Base-by-base conservation (phyloP, 23 red algal species). In the Gracilaria domingensis region DNA sequence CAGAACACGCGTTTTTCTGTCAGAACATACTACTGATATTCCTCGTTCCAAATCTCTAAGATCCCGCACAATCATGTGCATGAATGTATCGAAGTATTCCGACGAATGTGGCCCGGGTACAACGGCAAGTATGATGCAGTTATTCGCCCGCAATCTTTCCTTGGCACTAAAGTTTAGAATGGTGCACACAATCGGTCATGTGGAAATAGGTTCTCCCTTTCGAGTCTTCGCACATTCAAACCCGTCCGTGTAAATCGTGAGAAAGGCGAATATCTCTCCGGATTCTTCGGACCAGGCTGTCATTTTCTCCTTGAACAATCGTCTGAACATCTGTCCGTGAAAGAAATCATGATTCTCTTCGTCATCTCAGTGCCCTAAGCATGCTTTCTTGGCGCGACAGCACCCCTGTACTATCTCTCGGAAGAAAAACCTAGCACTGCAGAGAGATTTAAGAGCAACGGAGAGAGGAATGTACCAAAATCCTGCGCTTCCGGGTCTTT, bases 61-160 rank as follows among this genome's bases (percentile, higher is more conserved):
- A 20, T 58, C 76, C 11, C 1, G 16, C 2, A 80, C 4, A 32
- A 56, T 35, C 1, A 8, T 1, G 34, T 58, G 24, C 33, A 80
- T 8, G 21, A 80, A 80, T 16, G 45, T 80, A 0, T 80, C 76
- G 32, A 80, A 80, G 76, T 54, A 57, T 21, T 80, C 7, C 2
- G n/a, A 7, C 0, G 29, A 35, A 26, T 80, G 76, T 5, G 48
- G 1, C 1, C 76, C 76, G 6, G 76, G 76, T 7, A 73, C 16
- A 2, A 73, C 20, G 5, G 35, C 35, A 24, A 73, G 20, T 6
- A 39, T 37, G 35, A 73, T 17, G 7, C 18, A 8, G 21, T 73
- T 73, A 9, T n/a, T 44, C 1, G 67, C 67, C 16, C 38, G 34
- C 0, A 5, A 3, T 5, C 67, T 40, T 44, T 73, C 67, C 7